These are phyloP conservation scores for Aurinia saxatilis DNA, from an alignment of 345 rosid species.

Conservation along the genomic window DNA sequence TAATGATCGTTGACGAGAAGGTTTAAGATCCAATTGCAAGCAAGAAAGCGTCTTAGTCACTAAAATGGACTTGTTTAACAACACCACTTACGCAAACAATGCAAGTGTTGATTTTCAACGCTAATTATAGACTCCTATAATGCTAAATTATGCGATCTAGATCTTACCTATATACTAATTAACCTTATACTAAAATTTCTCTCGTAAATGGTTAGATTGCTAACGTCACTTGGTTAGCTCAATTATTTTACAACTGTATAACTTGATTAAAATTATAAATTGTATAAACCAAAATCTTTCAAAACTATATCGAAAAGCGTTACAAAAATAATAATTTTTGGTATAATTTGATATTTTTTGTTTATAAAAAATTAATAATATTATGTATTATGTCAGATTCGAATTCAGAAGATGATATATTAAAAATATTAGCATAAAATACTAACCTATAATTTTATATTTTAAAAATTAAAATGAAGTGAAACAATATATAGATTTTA, in stretches of 20 bases:
- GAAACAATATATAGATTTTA: background rate
- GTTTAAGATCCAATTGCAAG: constrained; percentile 16
- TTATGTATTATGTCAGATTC: too few species aligned
- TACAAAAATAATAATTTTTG: too few species aligned
- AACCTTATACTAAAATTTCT: too few species aligned
- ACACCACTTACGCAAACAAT: constrained; percentile 9
- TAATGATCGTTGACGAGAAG: constrained; percentile 19
- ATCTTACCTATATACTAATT: constrained; percentile 9
- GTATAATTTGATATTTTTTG: too few species aligned
- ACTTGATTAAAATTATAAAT: background rate
- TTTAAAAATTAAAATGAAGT: background rate
- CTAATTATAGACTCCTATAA: constrained; percentile 5
- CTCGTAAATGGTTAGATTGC: constrained; percentile 13
- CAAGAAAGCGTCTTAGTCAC: constrained; percentile 8
- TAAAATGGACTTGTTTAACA: constrained; percentile 10
- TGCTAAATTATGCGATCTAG: constrained; percentile 26
- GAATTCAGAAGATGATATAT: too few species aligned
- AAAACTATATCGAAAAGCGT: too few species aligned
- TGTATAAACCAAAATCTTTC: background rate
- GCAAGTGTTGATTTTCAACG: background rate
- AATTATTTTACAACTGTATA: background rate
- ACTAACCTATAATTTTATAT: too few species aligned
- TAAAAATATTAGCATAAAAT: too few species aligned
- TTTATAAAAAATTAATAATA: too few species aligned
- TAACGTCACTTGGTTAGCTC: constrained; percentile 10